Base-by-base conservation (phyloP, 2,329 filamentous ascomycete species). In the Cordyceps cateniannulata region DNA sequence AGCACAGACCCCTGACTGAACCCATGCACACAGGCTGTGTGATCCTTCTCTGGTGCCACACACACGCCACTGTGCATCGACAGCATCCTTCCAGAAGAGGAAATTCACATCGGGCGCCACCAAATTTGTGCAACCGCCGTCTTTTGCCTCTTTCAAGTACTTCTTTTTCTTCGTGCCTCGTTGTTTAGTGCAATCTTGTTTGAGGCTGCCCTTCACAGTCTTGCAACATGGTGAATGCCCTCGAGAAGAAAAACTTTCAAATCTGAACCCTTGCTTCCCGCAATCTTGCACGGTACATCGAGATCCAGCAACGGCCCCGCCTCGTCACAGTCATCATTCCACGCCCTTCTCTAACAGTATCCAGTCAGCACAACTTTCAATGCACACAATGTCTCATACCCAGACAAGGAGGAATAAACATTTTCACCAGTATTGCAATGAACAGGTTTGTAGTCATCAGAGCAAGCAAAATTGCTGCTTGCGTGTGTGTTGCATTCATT, bases 261-360 rank as follows among this genome's bases (percentile, higher is more conserved):
- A 45, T 45, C n/a, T 45, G 42, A 45, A 45, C n/a, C 42, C 42
- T 45, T 45, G 42, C 42, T 22, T 18, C n/a, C 42, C n/a, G n/a
- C 18, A 45, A 48, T 48, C 24, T 32, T 51, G 48, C 18, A 7
- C 12, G 20, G 45, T 14, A 6, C 27, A 48, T 57, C 29, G 44
- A 57, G 44, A 57, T 57, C 18, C 54, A 32, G 27, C 24, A 32
- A 49, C 8, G 22, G 38, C 10, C 42, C 53, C 40, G 53, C 27
- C 27, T 32, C 44, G 42, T 56, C 53, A 18, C 27, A 48, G 53
- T 48, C 53, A 56, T 47, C 53, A 56, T 56, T 56, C 53, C 53
- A 56, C 52, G 14, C 50, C 50, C 50, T 53, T 53, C 22, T 40
- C 22, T 18, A 9, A 38, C 20, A 25, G 12, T 18, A 5, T 12